These are phyloP conservation scores for Leccinum angustisporum DNA, from an alignment of 1,284 basidiomycete genomes.

Conservation along the genomic window DNA sequence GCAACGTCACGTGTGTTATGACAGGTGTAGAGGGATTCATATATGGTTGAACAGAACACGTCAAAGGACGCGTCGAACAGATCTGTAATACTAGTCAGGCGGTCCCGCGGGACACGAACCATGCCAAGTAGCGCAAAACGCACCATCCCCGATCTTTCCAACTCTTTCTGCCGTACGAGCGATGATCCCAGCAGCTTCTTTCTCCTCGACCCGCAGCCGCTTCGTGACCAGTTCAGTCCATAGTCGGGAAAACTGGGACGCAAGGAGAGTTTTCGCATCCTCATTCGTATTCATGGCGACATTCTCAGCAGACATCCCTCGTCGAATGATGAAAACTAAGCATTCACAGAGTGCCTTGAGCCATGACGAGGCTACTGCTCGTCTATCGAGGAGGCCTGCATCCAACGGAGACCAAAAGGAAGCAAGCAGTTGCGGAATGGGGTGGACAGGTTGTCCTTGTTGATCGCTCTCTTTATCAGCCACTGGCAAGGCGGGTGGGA, in stretches of 20 bases:
- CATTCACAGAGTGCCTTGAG: constrained; percentile 71
- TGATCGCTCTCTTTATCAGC: neutral
- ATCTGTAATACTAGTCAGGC: constrained; percentile 37
- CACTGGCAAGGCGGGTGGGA: constrained; percentile 30
- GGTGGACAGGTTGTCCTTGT: constrained; percentile 9
- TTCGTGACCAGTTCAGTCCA: constrained; percentile 48
- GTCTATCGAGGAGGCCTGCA: constrained; percentile 51
- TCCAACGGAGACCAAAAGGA: constrained; percentile 80
- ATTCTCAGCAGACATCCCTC: constrained; percentile 24
- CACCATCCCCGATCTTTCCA: constrained; percentile 44
- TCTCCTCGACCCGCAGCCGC: constrained; percentile 49
- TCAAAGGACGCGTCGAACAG: constrained; percentile 51
- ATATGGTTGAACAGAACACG: constrained; percentile 29
- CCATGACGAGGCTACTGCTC: constrained; percentile 58
- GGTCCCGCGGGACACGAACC: constrained; percentile 18
- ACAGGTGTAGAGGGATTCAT: constrained; percentile 3
- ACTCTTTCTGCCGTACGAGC: constrained; percentile 46
- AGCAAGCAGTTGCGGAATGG: constrained; percentile 55
- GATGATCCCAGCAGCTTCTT: constrained; percentile 45
- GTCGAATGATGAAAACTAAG: constrained; percentile 53
- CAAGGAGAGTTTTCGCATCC: constrained; percentile 34
- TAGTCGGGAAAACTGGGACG: constrained; percentile 46
- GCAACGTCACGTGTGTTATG: constrained; percentile 35
- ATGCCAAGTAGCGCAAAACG: constrained; percentile 14
- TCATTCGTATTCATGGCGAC: constrained; percentile 14